Conservation (phyloP, 768 basidiomycete genomes). For the Tricholoma furcatifolium region DNA sequence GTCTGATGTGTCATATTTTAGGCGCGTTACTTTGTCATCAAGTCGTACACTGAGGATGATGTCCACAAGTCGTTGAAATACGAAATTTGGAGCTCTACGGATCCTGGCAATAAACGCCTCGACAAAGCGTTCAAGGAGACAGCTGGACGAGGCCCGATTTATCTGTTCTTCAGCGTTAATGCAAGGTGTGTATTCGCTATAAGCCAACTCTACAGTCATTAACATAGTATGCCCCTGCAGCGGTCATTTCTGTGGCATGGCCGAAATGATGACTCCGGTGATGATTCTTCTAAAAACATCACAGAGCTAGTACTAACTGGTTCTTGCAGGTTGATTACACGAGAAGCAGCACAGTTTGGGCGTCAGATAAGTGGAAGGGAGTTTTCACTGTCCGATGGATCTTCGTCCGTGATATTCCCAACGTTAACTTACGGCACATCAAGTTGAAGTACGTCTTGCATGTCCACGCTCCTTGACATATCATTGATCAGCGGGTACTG, state of each 20-base stretch:
- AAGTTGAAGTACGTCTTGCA: conserved; percentile 63
- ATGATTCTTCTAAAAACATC: conserved; percentile 19
- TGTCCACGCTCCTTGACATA: background rate
- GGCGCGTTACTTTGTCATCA: conserved; percentile 97
- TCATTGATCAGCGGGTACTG: conserved; percentile 14
- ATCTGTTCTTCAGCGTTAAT: conserved; percentile 98
- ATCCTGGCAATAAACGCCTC: conserved; percentile 94
- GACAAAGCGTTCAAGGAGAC: conserved; percentile 98
- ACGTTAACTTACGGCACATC: conserved; percentile 86
- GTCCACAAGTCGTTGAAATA: conserved; percentile 98
- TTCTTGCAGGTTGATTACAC: conserved; percentile 79
- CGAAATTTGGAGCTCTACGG: conserved; percentile 97
- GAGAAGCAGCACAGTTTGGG: conserved; percentile 95
- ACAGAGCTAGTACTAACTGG: background rate
- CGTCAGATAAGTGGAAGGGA: conserved; percentile 99
- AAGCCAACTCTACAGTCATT: background rate
- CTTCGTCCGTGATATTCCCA: conserved; percentile 94
- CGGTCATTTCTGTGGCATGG: conserved; percentile 98
- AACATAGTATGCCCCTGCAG: conserved; percentile 33
- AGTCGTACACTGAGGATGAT: conserved; percentile 98
- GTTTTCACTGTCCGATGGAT: conserved; percentile 99
- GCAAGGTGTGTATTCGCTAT: conserved; percentile 51
- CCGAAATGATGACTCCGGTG: conserved; percentile 95
- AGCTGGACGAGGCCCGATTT: conserved; percentile 90
- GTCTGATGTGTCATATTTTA: conserved; percentile 24